A percentile compares a stretch with the other conserved stretches of the same genome.
Evolutionary conservation across 2,329 filamentous ascomycete species (phyloP).

Genomic region (Penicillium brevicompactum): DNA sequence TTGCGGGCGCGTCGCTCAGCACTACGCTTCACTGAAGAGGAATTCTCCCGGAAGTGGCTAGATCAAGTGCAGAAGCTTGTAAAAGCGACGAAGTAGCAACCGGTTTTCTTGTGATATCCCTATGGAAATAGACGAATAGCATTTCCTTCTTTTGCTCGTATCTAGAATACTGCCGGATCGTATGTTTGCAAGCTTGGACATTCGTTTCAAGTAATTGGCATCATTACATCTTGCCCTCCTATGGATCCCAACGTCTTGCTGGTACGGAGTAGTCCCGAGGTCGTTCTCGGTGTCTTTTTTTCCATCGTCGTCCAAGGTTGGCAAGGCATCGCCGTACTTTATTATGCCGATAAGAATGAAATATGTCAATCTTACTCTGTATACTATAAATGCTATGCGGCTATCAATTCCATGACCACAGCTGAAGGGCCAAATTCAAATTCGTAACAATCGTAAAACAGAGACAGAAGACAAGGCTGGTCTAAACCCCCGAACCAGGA

Average conservation of each 20-base stretch:
- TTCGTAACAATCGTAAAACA: slow-evolving; percentile 24
- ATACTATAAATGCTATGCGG: no score
- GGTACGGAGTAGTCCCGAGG: no score
- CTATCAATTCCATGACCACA: neutral
- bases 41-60: slow-evolving; percentile 80
- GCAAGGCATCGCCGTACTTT: no score
- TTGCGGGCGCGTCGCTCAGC: slow-evolving; percentile 75
- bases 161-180: no score
- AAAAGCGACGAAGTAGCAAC: slow-evolving; percentile 28
- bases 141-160: neutral
- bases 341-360: no score
- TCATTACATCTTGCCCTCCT: no score
- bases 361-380: no score
- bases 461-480: slow-evolving; percentile 12
- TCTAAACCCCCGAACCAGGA: slow-evolving; percentile 15
- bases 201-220: no score
- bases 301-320: no score
- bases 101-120: slow-evolving; percentile 6
- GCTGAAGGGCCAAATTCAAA: slow-evolving; percentile 1
- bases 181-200: neutral
- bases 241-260: no score
- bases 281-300: no score
- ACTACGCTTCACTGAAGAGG: slow-evolving; percentile 81
- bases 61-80: slow-evolving; percentile 74
- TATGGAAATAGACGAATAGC: slow-evolving; percentile 11